Conservation (phyloP, 75 land plant genomes). For the Pseudotsuga menziesii region DNA sequence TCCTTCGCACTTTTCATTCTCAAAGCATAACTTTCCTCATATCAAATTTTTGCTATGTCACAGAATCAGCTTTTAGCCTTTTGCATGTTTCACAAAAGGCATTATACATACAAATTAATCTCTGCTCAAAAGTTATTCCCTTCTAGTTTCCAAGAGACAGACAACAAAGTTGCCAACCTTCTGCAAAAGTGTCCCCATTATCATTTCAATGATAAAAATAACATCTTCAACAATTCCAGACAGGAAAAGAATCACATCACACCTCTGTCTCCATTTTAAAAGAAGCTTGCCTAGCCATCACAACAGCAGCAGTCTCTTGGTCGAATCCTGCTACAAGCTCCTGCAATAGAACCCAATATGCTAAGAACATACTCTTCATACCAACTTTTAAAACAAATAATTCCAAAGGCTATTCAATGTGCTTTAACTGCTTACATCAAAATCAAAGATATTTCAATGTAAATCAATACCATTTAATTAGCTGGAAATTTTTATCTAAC, state of each 20-base stretch:
- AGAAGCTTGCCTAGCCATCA: conserved; percentile 79
- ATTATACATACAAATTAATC: not conserved
- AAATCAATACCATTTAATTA: too few relatives aligned
- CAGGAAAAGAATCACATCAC: conserved; percentile 12
- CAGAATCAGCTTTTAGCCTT: not conserved
- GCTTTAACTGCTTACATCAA: too few relatives aligned
- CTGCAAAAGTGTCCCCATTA: not conserved
- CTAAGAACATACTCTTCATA: not conserved
- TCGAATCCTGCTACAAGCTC: conserved; percentile 87
- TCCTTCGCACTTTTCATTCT: too few relatives aligned
- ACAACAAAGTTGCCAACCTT: not conserved
- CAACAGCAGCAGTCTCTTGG: conserved; percentile 96
- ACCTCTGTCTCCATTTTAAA: conserved; percentile 94
- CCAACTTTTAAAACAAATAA: too few relatives aligned
- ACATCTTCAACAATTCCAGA: not conserved
- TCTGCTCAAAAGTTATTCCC: not conserved
- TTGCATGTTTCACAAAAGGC: not conserved
- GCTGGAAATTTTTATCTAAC: too few relatives aligned
- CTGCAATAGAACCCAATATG: conserved; percentile 27
- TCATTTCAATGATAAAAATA: not conserved
- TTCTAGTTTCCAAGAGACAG: not conserved
- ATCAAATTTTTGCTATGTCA: not conserved
- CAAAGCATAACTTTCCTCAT: too few relatives aligned
- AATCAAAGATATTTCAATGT: too few relatives aligned
- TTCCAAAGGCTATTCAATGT: too few relatives aligned